phyloP scores from a whole-genome alignment of 2,329 filamentous ascomycete species.

The Madurella fahalii region DNA sequence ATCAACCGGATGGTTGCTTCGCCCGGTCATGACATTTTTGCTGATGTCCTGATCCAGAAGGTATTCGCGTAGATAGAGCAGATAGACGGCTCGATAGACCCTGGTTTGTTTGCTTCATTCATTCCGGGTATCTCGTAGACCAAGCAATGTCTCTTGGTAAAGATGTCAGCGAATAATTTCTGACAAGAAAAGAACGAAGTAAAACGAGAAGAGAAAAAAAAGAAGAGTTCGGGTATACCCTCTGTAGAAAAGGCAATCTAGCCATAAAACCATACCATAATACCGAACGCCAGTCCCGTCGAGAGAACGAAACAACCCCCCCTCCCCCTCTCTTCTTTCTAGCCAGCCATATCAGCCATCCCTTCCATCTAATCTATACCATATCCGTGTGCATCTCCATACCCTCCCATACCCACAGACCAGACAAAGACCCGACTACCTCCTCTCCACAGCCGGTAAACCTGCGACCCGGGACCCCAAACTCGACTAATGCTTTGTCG shows the following conservation, averaged over 20 bases:
- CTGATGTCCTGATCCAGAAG: slow-evolving; percentile 59
- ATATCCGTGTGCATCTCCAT: too few species aligned
- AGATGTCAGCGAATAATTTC: slow-evolving; percentile 19
- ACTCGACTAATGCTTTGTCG: slow-evolving; percentile 66
- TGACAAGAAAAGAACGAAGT: neutral
- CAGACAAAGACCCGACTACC: too few species aligned
- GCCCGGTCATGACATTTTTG: slow-evolving; percentile 66
- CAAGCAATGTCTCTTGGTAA: slow-evolving; percentile 12
- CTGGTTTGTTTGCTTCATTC: slow-evolving; percentile 3
- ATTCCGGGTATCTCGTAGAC: slow-evolving; percentile 20
- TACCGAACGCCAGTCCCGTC: neutral
- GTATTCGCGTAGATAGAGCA: slow-evolving; percentile 50
- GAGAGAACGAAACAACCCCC: neutral
- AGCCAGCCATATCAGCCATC: too few species aligned
- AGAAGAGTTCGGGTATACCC: slow-evolving; percentile 19
- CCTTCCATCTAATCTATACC: too few species aligned
- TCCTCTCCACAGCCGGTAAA: too few species aligned
- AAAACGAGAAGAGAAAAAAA: too few species aligned
- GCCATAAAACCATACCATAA: neutral
- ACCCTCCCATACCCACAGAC: too few species aligned
- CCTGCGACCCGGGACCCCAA: neutral
- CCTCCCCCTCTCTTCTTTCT: neutral
- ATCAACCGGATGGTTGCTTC: slow-evolving; percentile 68
- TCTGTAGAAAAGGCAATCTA: slow-evolving; percentile 2
- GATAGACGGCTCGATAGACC: slow-evolving; percentile 7